Evolutionary conservation across 176 grass and related monocot genomes (phyloP), one percentile per base, ranked within the genome.

Genomic region (Oropetium thomaeum): DNA sequence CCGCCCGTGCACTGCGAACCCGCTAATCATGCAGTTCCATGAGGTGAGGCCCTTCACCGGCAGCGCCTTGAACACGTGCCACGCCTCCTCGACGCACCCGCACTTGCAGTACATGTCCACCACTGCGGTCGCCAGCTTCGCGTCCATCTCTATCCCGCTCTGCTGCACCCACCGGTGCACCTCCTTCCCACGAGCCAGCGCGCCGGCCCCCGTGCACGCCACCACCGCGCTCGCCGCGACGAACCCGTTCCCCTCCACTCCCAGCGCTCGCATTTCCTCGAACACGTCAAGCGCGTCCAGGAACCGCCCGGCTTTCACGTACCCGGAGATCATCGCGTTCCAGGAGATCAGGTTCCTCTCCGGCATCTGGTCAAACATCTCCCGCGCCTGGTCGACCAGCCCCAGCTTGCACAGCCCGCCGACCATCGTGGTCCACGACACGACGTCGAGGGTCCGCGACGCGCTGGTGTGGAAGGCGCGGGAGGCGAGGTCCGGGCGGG

Each of bases 21-120:
- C 90, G 14, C 90, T 88, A 4, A 97, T 89, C 90, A 97, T 97
- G 65, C 90, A 93, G 77, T 93, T 97, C 94, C 94, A 97, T 0
- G 80, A 67, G 1, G 90, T 91, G 20, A 97, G 62, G 8, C 88
- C 83, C 67, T 52, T 87, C 10, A 1, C 19, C 14, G 83, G 58
- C 68, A 89, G 80, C 0, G 31, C 70, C 8, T 38, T 27, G 48
- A 97, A 97, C 22, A 91, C 65, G 2, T 71, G 60, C 61, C 80
- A 52, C 6, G 90, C 90, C 83, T 97, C 83, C 2, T 97, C 88
- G 45, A 91, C 42, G 58, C 80, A 89, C 42, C 94, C 90, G 4
- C 94, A 93, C 57, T 97, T 97, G 80, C 94, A 97, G 52, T 97
- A 93, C 94, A 97, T 97, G 77, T 97, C 90, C 0, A 97, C 45